Percentiles rank a stretch among this genome's conserved stretches.
Evolutionary conservation across 768 basidiomycete genomes (phyloP).

Genomic region (Suillus ampliporus): DNA sequence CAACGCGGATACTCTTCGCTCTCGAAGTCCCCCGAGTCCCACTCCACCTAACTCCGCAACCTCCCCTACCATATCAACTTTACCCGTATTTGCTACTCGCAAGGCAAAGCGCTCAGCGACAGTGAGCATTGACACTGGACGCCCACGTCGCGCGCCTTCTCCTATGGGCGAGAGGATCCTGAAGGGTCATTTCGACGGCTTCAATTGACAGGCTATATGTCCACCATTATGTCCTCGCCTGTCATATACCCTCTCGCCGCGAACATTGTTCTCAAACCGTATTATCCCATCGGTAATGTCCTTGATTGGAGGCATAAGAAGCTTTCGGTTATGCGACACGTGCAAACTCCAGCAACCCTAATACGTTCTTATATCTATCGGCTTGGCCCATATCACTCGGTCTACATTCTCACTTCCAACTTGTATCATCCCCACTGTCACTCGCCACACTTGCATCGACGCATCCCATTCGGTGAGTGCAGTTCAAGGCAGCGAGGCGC

Average conservation of each 20-base stretch:
- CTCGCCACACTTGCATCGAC: neutral
- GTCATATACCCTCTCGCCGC: neutral
- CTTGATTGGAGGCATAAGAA: neutral
- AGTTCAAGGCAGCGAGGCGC: neutral
- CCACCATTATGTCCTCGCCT: neutral
- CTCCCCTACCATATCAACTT: conserved; percentile 20
- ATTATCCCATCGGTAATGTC: neutral
- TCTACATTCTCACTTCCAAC: conserved; percentile 1
- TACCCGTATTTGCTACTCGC: conserved; percentile 35
- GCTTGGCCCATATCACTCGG: conserved; percentile 1
- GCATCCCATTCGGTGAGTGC: conserved; percentile 2
- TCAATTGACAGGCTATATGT: conserved; percentile 56
- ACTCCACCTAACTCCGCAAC: conserved; percentile 57
- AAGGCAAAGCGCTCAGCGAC: conserved; percentile 66
- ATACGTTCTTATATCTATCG: conserved; percentile 8
- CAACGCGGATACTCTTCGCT: conserved; percentile 25
- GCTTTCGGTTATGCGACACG: neutral
- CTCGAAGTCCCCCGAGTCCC: conserved; percentile 39
- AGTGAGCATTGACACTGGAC: conserved; percentile 46
- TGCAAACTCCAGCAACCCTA: neutral
- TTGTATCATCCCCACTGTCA: conserved; percentile 4
- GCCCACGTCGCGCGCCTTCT: conserved; percentile 72
- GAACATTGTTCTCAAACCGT: neutral
- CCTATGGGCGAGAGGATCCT: conserved; percentile 92
- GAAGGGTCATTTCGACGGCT: conserved; percentile 91